Percentiles rank a stretch among this genome's conserved stretches.
Conservation (phyloP, 805 yeast genomes). For the Candida ulmi region DNA sequence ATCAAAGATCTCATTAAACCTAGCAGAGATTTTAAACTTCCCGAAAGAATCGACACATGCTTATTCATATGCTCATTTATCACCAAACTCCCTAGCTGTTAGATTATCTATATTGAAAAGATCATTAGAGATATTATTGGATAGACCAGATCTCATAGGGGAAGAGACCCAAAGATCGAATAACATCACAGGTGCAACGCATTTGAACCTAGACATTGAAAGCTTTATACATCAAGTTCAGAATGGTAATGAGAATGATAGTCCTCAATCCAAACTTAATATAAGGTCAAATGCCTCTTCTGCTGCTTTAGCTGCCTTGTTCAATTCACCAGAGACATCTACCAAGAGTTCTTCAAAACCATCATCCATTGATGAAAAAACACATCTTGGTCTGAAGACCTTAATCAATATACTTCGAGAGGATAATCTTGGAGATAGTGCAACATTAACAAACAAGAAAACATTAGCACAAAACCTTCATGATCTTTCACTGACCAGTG, state of each 20-base stretch:
- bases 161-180: constrained; percentile 4
- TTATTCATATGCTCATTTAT: constrained; percentile 75
- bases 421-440: constrained; percentile 20
- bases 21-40: constrained; percentile 49
- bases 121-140: constrained; percentile 64
- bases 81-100: constrained; percentile 75
- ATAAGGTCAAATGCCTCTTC: constrained; percentile 34
- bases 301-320: constrained; percentile 33
- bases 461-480: constrained; percentile 47
- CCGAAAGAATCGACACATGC: constrained; percentile 81
- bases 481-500: constrained; percentile 46
- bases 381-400: constrained; percentile 31
- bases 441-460: constrained; percentile 25
- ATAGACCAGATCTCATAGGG: constrained; percentile 20
- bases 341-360: neutral
- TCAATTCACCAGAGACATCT: constrained; percentile 10
- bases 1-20: constrained; percentile 25
- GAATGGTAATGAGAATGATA: constrained; percentile 6
- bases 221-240: constrained; percentile 20
- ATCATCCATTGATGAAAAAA: neutral
- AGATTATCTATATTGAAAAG: constrained; percentile 69
- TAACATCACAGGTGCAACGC: constrained; percentile 3
- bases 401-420: constrained; percentile 43
- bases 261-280: constrained; percentile 11
- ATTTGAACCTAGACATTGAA: constrained; percentile 22